These are phyloP conservation scores for Penicillium coprophilum DNA, from an alignment of 495 filamentous ascomycete species.

Conservation along the genomic window DNA sequence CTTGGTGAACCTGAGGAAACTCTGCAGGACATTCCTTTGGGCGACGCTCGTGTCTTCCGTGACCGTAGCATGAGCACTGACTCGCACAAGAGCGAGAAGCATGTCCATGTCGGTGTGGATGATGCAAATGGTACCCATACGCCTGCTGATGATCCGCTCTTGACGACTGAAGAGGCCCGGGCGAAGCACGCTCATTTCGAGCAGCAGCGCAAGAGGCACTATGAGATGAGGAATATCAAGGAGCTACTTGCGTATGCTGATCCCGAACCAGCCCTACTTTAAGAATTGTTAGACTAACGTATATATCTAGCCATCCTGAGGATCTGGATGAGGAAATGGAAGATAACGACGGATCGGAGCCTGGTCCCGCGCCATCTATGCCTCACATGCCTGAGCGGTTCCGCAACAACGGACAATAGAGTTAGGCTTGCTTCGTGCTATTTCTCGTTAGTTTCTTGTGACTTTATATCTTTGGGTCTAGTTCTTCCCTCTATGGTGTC, in stretches of 20 bases:
- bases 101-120: constrained; percentile 72
- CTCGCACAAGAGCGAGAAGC: constrained; percentile 62
- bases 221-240: constrained; percentile 97
- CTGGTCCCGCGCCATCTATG: constrained; percentile 31
- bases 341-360: constrained; percentile 43
- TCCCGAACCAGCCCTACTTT: background rate
- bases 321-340: constrained; percentile 54
- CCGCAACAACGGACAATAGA: constrained; percentile 22
- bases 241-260: constrained; percentile 71
- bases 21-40: constrained; percentile 27
- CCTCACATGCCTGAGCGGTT: constrained; percentile 39
- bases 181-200: constrained; percentile 93
- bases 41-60: constrained; percentile 45
- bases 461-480: constrained; percentile 2
- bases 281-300: constrained; percentile 11
- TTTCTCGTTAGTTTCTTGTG: constrained; percentile 4
- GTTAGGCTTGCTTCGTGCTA: background rate
- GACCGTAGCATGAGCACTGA: constrained; percentile 48
- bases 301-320: constrained; percentile 43
- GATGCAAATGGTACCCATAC: constrained; percentile 50
- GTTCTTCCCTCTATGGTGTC: constrained; percentile 2
- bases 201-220: constrained; percentile 88
- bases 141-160: constrained; percentile 55
- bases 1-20: constrained; percentile 90
- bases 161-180: constrained; percentile 71